Evolutionary conservation across 2,329 filamentous ascomycete genomes (phyloP).

Genomic region (Sclerotinia minor): DNA sequence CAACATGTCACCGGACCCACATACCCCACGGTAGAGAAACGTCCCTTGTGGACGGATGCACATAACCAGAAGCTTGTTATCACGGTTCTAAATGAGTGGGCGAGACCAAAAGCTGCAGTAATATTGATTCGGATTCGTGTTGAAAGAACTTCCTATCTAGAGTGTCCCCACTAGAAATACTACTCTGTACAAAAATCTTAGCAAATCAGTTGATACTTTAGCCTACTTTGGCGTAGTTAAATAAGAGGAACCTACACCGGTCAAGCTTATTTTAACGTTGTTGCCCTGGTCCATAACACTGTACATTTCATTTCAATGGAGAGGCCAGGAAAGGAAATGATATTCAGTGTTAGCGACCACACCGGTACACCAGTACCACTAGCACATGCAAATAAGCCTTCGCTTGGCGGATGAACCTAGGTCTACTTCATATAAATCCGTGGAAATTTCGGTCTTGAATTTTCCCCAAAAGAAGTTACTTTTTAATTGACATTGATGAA

Average conservation of each 20-base stretch:
- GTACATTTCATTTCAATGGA: neutral
- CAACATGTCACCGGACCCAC: slow-evolving; percentile 17
- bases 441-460: neutral
- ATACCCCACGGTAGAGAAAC: slow-evolving; percentile 13
- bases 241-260: neutral
- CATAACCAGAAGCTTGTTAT: slow-evolving; percentile 3
- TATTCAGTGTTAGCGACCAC: neutral
- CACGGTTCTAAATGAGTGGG: slow-evolving; percentile 7
- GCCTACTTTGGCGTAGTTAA: neutral
- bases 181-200: too few relatives aligned
- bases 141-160: slow-evolving; percentile 1
- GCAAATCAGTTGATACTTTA: neutral
- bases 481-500: neutral
- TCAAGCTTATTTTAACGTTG: neutral
- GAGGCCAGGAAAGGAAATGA: neutral
- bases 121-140: neutral
- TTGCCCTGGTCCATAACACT: neutral
- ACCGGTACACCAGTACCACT: neutral
- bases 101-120: neutral
- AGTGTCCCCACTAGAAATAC: neutral
- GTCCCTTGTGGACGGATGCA: slow-evolving; percentile 7
- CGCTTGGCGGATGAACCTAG: neutral
- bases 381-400: slow-evolving; percentile 15
- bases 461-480: neutral
- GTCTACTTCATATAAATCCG: neutral